A percentile compares a stretch with the other conserved stretches of the same genome.
These are phyloP conservation scores for Fusarium liriodendri DNA, from an alignment of 2,329 filamentous ascomycete genomes.

Conservation along the genomic window DNA sequence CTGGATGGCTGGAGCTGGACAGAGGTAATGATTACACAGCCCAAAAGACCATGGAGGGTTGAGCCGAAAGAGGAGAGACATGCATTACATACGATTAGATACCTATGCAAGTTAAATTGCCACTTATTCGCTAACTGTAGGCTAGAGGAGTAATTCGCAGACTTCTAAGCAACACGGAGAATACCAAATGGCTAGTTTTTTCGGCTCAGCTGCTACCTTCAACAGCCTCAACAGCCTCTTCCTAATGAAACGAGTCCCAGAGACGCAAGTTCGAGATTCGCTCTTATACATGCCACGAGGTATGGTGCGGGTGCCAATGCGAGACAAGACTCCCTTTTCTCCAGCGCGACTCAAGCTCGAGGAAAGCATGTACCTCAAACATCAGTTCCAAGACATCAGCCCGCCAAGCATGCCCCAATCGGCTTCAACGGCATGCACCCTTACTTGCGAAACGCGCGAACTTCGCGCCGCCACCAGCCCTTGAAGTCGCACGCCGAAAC, in stretches of 20 bases:
- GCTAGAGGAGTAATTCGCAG: not conserved
- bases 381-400: not conserved
- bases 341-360: constrained; percentile 15
- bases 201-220: not conserved
- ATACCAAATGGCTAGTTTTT: not conserved
- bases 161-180: not conserved
- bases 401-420: not conserved
- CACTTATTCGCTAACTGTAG: not conserved
- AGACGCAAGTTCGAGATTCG: not conserved
- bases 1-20: not conserved
- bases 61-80: not conserved
- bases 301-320: not conserved
- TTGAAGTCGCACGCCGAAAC: constrained; percentile 80
- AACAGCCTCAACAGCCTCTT: not conserved
- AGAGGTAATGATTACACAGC: not conserved
- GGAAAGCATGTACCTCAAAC: constrained; percentile 8
- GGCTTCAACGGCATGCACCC: not conserved
- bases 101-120: not conserved
- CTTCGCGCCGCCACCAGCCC: constrained; percentile 81
- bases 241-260: not conserved
- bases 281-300: constrained; percentile 2
- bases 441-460: constrained; percentile 69
- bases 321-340: constrained; percentile 28
- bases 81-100: not conserved
- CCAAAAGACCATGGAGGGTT: not conserved